Evolutionary conservation across 371 early-diverging fungal genomes (phyloP).

Genomic region (Lichtheimia corymbifera): DNA sequence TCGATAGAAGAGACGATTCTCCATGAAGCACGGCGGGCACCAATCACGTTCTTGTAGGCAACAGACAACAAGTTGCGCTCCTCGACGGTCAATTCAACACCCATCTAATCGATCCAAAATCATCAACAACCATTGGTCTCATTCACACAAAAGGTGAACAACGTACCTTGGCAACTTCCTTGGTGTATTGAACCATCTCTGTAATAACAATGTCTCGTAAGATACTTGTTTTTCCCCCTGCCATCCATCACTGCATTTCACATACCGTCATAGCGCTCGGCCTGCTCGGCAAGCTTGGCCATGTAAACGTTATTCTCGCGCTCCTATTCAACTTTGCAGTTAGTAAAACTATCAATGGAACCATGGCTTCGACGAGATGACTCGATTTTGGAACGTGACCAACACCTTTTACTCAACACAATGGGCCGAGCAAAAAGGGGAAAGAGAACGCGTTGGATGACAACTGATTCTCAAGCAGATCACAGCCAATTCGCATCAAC

Average conservation of each 20-base stretch:
- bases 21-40: conserved; percentile 99
- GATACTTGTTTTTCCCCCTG: neutral
- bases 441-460: no score
- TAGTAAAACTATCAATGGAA: no score
- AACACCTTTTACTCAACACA: no score
- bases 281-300: conserved; percentile 99
- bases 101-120: conserved; percentile 25
- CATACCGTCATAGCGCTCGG: conserved; percentile 95
- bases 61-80: conserved; percentile 99
- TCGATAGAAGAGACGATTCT: conserved; percentile 98
- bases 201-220: conserved; percentile 6
- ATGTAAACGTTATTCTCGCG: conserved; percentile 68
- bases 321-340: conserved; percentile 24
- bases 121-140: no score
- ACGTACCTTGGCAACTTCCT: conserved; percentile 73
- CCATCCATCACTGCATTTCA: neutral
- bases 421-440: no score
- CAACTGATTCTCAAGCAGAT: no score
- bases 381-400: no score
- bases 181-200: conserved; percentile 98
- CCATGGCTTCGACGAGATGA: no score
- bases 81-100: conserved; percentile 88
- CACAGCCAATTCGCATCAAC: no score
- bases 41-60: conserved; percentile 99
- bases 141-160: neutral